Evolutionary conservation across 495 filamentous ascomycete genomes (phyloP), one percentile per base, ranked within the genome.

Genomic region (Collariella sp.): DNA sequence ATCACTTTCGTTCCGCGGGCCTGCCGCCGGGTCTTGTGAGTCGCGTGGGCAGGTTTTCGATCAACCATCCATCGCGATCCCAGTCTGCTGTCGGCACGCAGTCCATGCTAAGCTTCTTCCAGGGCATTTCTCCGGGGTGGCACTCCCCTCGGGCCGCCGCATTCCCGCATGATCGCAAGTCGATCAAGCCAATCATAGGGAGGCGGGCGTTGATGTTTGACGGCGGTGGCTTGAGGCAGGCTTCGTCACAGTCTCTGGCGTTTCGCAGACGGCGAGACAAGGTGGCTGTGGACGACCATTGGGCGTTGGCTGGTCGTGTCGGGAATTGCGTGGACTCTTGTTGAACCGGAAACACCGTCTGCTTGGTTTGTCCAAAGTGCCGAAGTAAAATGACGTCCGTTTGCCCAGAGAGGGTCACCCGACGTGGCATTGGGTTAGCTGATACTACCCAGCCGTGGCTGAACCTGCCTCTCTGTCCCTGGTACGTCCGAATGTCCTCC

Each of bases 31-130:
- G 19, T 24, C 20, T 34, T 49, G 16, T 11, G 35, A 40, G 15
- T 29, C 35, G 33, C 46, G 13, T 35, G 38, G 35, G 26, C 39
- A 43, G 18, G 26, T 35, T 34, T 34, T 16, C 29, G 13, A 15
- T n/a, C n/a, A n/a, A 5, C 6, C 29, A 13, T 18, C 33, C 34
- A 20, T 15, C 31, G 15, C 22, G 34, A 31, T 44, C 31, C 20
- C 24, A 19, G 23, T n/a, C 40, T 9, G 26, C 6, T 38, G 33
- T 15, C 48, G 48, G 48, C n/a, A n/a, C n/a, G n/a, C 36, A 50
- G 24, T 31, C n/a, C 38, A 40, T 13, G 31, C 50, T 36, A 52
- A 52, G 50, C 41, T 52, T 39, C 31, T 38, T 38, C 29, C 42
- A 31, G 33, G 19, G 5, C 15, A 18, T 24, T 46, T 9, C 31